Evolutionary conservation across 108 stramenopile species (phyloP).

Genomic region (Epithemia pelagica): DNA sequence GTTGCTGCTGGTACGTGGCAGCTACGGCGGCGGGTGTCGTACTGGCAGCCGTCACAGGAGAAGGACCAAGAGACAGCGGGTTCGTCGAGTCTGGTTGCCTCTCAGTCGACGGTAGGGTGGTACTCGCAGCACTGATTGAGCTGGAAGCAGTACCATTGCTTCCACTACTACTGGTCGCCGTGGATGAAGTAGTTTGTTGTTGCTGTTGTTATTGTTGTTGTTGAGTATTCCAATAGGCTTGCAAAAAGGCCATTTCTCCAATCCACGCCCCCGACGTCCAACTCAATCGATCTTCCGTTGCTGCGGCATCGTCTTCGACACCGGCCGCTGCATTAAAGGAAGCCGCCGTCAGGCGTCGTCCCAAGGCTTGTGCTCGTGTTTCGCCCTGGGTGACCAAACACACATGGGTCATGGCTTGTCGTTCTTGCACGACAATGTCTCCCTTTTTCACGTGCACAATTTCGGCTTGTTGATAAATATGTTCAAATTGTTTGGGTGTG

Average conservation of each 20-base stretch:
- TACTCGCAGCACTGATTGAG: too few species aligned
- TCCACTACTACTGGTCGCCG: too few species aligned
- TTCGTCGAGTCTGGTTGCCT: neutral
- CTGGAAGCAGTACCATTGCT: too few species aligned
- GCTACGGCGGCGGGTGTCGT: neutral
- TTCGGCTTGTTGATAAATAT: slow-evolving; percentile 29
- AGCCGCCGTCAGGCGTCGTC: slow-evolving; percentile 59
- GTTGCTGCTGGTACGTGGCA: neutral
- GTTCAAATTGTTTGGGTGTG: slow-evolving; percentile 79
- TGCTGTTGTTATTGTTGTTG: slow-evolving; percentile 10
- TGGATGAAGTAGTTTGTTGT: too few species aligned
- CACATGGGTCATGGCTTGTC: slow-evolving; percentile 36
- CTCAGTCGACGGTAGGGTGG: neutral
- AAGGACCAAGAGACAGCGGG: neutral
- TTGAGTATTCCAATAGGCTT: slow-evolving; percentile 36
- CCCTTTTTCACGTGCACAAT: slow-evolving; percentile 29
- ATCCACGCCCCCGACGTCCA: slow-evolving; percentile 81
- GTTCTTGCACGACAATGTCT: slow-evolving; percentile 45
- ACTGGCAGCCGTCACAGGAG: neutral
- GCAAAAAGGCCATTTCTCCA: slow-evolving; percentile 78
- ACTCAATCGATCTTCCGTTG: too few species aligned
- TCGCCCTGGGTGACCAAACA: slow-evolving; percentile 58
- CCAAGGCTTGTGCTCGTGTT: slow-evolving; percentile 47
- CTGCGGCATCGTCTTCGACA: slow-evolving; percentile 30
- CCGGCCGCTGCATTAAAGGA: slow-evolving; percentile 18